Evolutionary conservation across 208 protist genomes (phyloP).

Genomic region (Kentomonas sorsogonicus): DNA sequence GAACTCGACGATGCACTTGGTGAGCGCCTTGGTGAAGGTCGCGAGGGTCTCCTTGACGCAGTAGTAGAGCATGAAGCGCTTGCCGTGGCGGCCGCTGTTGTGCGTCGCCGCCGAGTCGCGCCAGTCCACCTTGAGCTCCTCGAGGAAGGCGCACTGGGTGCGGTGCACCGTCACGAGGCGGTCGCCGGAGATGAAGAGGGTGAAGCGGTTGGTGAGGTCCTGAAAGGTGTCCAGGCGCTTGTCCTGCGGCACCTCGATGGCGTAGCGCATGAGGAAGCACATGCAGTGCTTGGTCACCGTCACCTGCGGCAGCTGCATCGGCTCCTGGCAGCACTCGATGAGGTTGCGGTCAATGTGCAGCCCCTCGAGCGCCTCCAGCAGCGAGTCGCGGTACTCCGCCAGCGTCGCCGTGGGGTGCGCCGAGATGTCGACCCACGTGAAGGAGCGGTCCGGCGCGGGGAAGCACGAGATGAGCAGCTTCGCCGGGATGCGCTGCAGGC

Average conservation of each 20-base stretch:
- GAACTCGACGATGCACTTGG: conserved; percentile 69
- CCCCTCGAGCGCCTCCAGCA: conserved; percentile 43
- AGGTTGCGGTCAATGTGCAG: conserved; percentile 49
- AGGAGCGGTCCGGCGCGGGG: conserved; percentile 18
- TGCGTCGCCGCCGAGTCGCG: conserved; percentile 7
- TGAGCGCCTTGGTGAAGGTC: conserved; percentile 52
- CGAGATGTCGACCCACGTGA: conserved; percentile 67
- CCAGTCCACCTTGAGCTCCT: conserved; percentile 61
- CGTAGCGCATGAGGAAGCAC: conserved; percentile 65
- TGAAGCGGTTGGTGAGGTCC: conserved; percentile 73
- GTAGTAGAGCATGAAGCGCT: conserved; percentile 40
- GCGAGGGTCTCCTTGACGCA: conserved; percentile 61
- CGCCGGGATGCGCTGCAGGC: conserved; percentile 40
- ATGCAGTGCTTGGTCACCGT: conserved; percentile 42
- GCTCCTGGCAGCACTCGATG: conserved; percentile 48
- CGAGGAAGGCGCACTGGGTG: conserved; percentile 53
- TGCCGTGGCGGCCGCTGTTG: conserved; percentile 5
- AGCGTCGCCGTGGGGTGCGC: conserved; percentile 57
- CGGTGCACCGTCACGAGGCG: conserved; percentile 72
- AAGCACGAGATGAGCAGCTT: conserved; percentile 63
- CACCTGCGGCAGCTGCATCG: conserved; percentile 71
- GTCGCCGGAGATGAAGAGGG: conserved; percentile 32
- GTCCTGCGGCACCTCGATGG: conserved; percentile 29
- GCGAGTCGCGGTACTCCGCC: conserved; percentile 44
- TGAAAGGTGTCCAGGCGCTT: conserved; percentile 58